Evolutionary conservation across 2,329 filamentous ascomycete genomes (phyloP).

Genomic region (Orbilia oligospora): DNA sequence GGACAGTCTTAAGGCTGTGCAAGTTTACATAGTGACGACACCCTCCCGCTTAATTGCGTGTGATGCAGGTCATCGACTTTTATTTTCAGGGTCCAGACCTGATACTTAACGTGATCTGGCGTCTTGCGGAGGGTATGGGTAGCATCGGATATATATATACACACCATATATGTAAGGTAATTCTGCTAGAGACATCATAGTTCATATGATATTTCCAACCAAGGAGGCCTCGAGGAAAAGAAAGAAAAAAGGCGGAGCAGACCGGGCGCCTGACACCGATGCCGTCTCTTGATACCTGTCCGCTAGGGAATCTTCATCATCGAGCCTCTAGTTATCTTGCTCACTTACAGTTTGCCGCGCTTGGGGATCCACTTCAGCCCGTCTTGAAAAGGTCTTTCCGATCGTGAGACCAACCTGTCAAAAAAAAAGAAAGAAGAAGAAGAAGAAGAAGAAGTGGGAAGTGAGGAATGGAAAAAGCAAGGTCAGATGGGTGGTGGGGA

Average conservation of each 20-base stretch:
- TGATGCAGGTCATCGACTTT: constrained; percentile 40
- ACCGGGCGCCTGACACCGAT: not conserved
- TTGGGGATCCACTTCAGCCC: constrained; percentile 18
- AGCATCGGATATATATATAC: constrained; percentile 24
- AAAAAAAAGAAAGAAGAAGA: constrained; percentile 9
- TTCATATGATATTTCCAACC: not conserved
- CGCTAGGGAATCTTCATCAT: not conserved
- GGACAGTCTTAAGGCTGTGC: not conserved
- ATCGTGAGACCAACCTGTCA: constrained; percentile 26
- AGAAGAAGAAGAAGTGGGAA: no score
- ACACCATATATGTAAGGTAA: not conserved
- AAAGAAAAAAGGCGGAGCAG: not conserved
- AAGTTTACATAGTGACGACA: constrained; percentile 40
- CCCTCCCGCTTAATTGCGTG: constrained; percentile 53
- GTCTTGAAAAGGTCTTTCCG: constrained; percentile 8
- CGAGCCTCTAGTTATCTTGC: not conserved
- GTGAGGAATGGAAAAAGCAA: constrained; percentile 34
- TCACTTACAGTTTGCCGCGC: constrained; percentile 27
- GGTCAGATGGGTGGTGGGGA: constrained; percentile 25
- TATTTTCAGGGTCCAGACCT: constrained; percentile 46
- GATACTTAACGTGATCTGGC: constrained; percentile 13
- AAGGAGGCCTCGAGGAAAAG: not conserved
- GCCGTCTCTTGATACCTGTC: not conserved
- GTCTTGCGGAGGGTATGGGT: constrained; percentile 8
- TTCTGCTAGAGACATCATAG: constrained; percentile 1